These are phyloP conservation scores for Iris pallida DNA, from an alignment of 116 monocot species.

Conservation along the genomic window DNA sequence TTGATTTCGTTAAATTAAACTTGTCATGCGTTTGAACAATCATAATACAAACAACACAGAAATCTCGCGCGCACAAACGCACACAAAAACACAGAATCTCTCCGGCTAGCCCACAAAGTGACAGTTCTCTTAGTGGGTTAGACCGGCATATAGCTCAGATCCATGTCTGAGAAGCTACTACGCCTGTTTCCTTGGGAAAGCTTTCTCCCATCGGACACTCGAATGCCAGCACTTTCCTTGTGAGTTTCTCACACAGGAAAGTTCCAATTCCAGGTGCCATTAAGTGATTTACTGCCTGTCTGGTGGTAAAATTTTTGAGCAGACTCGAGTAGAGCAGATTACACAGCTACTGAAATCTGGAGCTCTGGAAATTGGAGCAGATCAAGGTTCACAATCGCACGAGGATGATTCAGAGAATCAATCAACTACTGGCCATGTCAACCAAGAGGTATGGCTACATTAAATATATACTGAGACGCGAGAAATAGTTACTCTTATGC, in stretches of 20 bases:
- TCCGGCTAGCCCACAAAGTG: too few species aligned
- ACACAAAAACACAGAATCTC: too few species aligned
- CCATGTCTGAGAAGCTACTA: background rate
- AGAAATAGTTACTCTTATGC: background rate
- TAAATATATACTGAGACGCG: background rate
- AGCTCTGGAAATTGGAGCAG: conserved; percentile 48
- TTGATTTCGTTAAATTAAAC: too few species aligned
- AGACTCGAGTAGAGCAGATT: conserved; percentile 96
- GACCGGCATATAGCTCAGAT: background rate
- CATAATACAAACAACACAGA: too few species aligned
- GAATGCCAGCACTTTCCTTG: conserved; percentile 29
- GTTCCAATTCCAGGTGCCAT: conserved; percentile 83
- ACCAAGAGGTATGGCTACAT: conserved; percentile 38
- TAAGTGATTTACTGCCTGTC: conserved; percentile 88
- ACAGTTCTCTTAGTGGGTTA: background rate
- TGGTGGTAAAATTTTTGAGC: conserved; percentile 69
- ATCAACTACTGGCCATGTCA: conserved; percentile 20
- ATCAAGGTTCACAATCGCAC: conserved; percentile 38
- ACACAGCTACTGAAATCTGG: conserved; percentile 63
- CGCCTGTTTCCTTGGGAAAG: conserved; percentile 12
- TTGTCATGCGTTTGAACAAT: too few species aligned
- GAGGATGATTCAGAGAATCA: conserved; percentile 19
- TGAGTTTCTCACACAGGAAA: conserved; percentile 57
- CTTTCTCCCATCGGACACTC: conserved; percentile 15
- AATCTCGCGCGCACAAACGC: too few species aligned